These are phyloP conservation scores for Elaeagnus macrophylla DNA, from an alignment of 306 rosid genomes.

Conservation along the genomic window DNA sequence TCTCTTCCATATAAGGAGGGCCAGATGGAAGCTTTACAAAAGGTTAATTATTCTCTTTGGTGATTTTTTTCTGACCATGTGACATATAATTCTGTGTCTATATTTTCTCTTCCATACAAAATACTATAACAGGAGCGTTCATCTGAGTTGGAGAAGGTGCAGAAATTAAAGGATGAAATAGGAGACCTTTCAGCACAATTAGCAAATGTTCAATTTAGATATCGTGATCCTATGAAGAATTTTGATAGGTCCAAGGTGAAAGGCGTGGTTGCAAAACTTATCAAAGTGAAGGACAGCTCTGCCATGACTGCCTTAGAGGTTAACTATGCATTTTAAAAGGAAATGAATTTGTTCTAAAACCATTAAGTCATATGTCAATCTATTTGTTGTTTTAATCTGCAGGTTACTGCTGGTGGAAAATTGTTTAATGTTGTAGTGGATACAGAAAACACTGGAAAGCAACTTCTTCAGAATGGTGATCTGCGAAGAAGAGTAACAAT, in stretches of 20 bases:
- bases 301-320: constrained; percentile 97
- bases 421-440: constrained; percentile 88
- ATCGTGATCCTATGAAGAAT: constrained; percentile 67
- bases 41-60: constrained; percentile 34
- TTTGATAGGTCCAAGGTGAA: constrained; percentile 91
- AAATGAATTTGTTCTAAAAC: constrained; percentile 1
- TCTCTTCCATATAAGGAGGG: constrained; percentile 73
- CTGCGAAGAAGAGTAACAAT: constrained; percentile 92
- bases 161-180: constrained; percentile 76
- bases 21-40: constrained; percentile 79
- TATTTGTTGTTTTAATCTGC: constrained; percentile 12
- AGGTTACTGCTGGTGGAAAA: constrained; percentile 98
- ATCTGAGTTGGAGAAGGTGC: constrained; percentile 57
- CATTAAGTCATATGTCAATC: constrained; percentile 4
- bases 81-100: constrained; percentile 10
- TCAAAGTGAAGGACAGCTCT: constrained; percentile 73
- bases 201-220: constrained; percentile 62
- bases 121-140: constrained; percentile 53
- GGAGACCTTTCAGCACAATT: constrained; percentile 69
- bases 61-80: constrained; percentile 15
- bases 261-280: constrained; percentile 90
- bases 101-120: constrained; percentile 13
- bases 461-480: constrained; percentile 74
- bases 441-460: constrained; percentile 81
- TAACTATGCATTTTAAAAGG: constrained; percentile 16